A percentile compares a stretch with the other conserved stretches of the same genome.
phyloP scores from a whole-genome alignment of 2,329 filamentous ascomycete species.

The Beauveria sp. region DNA sequence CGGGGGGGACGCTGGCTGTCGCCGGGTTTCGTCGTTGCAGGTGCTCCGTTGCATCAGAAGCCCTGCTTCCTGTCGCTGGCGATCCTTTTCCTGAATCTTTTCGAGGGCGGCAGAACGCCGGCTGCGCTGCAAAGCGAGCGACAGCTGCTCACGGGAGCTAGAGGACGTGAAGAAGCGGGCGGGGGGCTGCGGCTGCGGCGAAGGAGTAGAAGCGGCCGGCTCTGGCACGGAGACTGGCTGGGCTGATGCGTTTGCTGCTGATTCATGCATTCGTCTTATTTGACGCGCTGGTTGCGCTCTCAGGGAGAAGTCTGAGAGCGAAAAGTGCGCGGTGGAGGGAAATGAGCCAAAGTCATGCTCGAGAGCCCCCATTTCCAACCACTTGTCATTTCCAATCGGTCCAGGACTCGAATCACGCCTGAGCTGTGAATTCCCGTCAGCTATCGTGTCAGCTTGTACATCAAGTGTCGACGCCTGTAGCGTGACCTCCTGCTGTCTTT shows the following conservation, averaged over 20 bases:
- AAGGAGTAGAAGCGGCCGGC: not conserved
- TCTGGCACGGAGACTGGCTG: not conserved
- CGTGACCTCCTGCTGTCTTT: not conserved
- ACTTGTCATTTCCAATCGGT: not conserved
- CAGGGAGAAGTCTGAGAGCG: not conserved
- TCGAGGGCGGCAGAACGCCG: constrained; percentile 26
- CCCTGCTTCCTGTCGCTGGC: constrained; percentile 16
- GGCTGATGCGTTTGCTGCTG: not conserved
- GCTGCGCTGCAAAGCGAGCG: constrained; percentile 28
- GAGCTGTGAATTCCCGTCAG: not conserved
- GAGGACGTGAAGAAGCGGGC: constrained; percentile 31
- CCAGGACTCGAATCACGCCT: not conserved
- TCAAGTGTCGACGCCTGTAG: too few relatives aligned
- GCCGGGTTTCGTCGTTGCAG: not conserved
- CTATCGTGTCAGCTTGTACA: not conserved
- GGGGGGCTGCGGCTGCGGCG: not conserved
- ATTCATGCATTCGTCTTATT: not conserved
- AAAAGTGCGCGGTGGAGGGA: not conserved
- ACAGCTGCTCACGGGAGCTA: constrained; percentile 26
- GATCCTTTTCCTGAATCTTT: constrained; percentile 21
- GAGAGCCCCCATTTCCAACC: not conserved
- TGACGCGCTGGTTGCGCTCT: not conserved
- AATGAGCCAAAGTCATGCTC: constrained; percentile 3
- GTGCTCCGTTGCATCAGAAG: not conserved
- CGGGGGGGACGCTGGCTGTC: not conserved